phyloP scores from a whole-genome alignment of 495 filamentous ascomycete species.

The Penicillium manginii region DNA sequence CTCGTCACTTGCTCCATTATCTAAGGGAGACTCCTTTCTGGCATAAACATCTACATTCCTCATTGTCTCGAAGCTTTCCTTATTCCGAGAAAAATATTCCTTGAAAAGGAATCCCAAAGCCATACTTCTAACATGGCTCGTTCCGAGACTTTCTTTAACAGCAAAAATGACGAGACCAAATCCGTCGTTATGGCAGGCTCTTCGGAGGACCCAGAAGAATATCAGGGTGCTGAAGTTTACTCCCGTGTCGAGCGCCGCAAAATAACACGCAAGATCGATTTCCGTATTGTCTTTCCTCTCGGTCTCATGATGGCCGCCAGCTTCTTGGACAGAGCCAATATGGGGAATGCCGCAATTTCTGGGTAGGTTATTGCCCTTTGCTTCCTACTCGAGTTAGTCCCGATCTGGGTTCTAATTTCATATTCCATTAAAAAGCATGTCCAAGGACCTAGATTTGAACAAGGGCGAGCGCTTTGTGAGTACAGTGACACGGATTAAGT shows the following conservation, averaged over 20 bases:
- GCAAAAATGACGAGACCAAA: neutral
- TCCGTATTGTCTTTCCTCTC: neutral
- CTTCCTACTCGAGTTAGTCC: neutral
- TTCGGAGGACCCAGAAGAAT: neutral
- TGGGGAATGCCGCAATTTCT: conserved; percentile 1
- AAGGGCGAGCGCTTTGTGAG: conserved; percentile 9
- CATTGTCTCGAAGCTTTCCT: no score
- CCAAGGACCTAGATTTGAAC: neutral
- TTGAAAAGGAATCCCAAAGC: neutral
- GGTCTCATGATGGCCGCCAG: neutral
- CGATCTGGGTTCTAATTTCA: neutral
- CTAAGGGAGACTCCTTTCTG: no score
- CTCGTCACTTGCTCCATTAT: neutral
- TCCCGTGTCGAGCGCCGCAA: neutral
- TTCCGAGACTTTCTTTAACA: neutral
- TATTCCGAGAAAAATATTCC: neutral
- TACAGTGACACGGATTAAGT: neutral
- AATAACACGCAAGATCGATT: neutral
- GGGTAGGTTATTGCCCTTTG: neutral
- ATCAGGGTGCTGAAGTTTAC: neutral
- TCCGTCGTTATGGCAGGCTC: neutral
- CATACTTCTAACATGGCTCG: neutral
- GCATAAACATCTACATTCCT: no score
- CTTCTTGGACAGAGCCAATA: conserved; percentile 3
- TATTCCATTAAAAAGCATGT: neutral